Percentiles rank a stretch among this genome's conserved stretches.
Evolutionary conservation across 345 rosid species (phyloP).

Genomic region (Hibiscus syriacus): DNA sequence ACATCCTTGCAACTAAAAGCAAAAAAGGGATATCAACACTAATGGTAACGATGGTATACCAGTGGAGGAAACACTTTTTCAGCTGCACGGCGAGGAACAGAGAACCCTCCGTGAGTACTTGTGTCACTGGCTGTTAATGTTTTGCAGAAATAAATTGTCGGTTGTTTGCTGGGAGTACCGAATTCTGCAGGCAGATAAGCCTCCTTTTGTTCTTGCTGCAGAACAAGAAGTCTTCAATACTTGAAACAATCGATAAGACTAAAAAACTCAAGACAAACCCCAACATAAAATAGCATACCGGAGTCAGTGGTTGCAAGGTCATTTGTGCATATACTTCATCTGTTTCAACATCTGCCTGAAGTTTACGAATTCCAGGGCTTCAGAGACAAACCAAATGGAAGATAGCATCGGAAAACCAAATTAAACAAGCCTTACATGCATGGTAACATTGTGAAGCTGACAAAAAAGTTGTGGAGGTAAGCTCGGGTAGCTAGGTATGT

Average conservation of each 20-base stretch:
- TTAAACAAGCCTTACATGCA: slow-evolving; percentile 70
- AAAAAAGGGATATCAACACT: not conserved
- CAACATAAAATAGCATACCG: slow-evolving; percentile 38
- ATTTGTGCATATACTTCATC: slow-evolving; percentile 99
- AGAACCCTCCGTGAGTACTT: slow-evolving; percentile 99
- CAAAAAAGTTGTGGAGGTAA: slow-evolving; percentile 95
- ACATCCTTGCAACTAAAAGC: not conserved
- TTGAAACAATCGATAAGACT: not conserved
- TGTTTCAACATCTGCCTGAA: slow-evolving; percentile 95
- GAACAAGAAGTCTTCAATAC: not conserved
- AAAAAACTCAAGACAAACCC: not conserved
- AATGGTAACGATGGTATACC: slow-evolving; percentile 31
- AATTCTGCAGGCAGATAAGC: slow-evolving; percentile 80
- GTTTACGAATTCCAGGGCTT: slow-evolving; percentile 20
- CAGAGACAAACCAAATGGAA: not conserved
- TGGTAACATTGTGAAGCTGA: slow-evolving; percentile 93
- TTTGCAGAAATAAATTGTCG: slow-evolving; percentile 92
- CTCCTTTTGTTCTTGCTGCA: slow-evolving; percentile 97
- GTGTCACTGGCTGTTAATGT: slow-evolving; percentile 99
- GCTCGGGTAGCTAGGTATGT: slow-evolving; percentile 87
- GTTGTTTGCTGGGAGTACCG: slow-evolving; percentile 87
- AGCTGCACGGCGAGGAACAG: slow-evolving; percentile 98
- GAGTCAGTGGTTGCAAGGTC: slow-evolving; percentile 91
- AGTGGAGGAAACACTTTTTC: slow-evolving; percentile 98
- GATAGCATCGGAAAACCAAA: slow-evolving; percentile 7